These are phyloP conservation scores for Aphanomyces euteiches DNA, from an alignment of 352 stramenopile genomes.

Conservation along the genomic window DNA sequence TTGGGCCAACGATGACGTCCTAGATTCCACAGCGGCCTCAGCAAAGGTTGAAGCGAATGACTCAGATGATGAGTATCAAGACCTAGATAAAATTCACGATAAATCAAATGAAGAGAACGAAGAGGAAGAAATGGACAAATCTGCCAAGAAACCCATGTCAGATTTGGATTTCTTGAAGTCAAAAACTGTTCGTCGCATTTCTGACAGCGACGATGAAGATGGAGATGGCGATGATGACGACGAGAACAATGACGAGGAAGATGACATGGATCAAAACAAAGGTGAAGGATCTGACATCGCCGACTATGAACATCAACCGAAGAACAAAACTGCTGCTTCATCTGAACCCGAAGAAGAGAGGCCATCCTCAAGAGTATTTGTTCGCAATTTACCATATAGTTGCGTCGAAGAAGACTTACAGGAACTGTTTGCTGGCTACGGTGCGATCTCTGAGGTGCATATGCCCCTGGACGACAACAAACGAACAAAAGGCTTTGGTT, in stretches of 20 bases:
- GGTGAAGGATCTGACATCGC: constrained; percentile 3
- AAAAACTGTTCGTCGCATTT: constrained; percentile 90
- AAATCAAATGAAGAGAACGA: constrained; percentile 37
- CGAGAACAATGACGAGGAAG: constrained; percentile 43
- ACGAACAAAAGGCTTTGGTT: constrained; percentile 96
- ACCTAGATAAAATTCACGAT: constrained; percentile 31
- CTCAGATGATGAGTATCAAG: constrained; percentile 85
- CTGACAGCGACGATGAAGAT: constrained; percentile 56
- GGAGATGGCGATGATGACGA: constrained; percentile 45
- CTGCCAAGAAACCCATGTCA: constrained; percentile 46
- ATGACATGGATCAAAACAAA: constrained; percentile 25
- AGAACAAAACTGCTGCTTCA: not conserved
- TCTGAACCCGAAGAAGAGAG: constrained; percentile 36
- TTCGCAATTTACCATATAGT: constrained; percentile 97
- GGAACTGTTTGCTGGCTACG: constrained; percentile 87
- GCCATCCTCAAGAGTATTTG: constrained; percentile 89
- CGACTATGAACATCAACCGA: not conserved
- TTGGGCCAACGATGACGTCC: constrained; percentile 88
- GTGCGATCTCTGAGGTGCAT: constrained; percentile 89
- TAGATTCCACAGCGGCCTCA: constrained; percentile 40
- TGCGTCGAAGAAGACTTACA: constrained; percentile 95
- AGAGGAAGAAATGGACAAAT: constrained; percentile 35
- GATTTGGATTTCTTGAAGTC: constrained; percentile 93
- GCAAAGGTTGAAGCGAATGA: constrained; percentile 41
- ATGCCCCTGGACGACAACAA: constrained; percentile 95